Evolutionary conservation across 805 yeast genomes (phyloP).

Genomic region (Candida argentea): DNA sequence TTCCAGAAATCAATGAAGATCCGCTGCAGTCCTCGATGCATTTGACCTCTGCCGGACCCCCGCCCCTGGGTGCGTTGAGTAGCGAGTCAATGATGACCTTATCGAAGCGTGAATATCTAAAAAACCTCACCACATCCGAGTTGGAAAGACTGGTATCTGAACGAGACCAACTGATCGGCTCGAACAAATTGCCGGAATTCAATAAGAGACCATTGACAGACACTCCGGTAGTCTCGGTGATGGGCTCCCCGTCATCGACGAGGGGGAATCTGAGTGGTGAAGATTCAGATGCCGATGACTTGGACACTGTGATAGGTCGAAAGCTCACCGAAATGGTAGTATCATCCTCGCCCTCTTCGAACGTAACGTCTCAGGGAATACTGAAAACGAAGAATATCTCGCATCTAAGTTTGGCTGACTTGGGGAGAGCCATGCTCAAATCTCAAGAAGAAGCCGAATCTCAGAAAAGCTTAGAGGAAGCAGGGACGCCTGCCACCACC

Average conservation of each 20-base stretch:
- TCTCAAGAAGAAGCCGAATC: slow-evolving; percentile 7
- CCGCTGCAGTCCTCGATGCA: no score
- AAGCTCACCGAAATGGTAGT: no score
- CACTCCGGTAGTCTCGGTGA: slow-evolving; percentile 55
- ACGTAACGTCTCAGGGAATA: slow-evolving; percentile 6
- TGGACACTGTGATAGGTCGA: no score
- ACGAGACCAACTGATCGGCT: slow-evolving; percentile 4
- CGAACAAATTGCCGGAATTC: slow-evolving; percentile 38
- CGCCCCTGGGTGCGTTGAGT: no score
- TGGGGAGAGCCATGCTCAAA: no score
- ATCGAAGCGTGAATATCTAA: no score
- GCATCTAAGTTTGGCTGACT: slow-evolving; percentile 28
- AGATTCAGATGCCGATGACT: slow-evolving; percentile 8
- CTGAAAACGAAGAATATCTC: slow-evolving; percentile 27
- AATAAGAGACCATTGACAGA: slow-evolving; percentile 66
- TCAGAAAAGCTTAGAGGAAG: neutral
- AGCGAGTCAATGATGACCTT: no score
- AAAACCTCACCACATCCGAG: no score
- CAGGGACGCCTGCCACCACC: slow-evolving; percentile 9
- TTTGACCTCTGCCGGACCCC: no score
- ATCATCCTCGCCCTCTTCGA: no score
- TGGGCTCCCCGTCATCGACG: slow-evolving; percentile 44
- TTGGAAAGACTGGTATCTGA: slow-evolving; percentile 1
- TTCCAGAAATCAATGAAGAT: no score
- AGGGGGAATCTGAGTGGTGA: slow-evolving; percentile 21